Conservation (phyloP, 2,329 filamentous ascomycete genomes). For the Apiospora aurea region DNA sequence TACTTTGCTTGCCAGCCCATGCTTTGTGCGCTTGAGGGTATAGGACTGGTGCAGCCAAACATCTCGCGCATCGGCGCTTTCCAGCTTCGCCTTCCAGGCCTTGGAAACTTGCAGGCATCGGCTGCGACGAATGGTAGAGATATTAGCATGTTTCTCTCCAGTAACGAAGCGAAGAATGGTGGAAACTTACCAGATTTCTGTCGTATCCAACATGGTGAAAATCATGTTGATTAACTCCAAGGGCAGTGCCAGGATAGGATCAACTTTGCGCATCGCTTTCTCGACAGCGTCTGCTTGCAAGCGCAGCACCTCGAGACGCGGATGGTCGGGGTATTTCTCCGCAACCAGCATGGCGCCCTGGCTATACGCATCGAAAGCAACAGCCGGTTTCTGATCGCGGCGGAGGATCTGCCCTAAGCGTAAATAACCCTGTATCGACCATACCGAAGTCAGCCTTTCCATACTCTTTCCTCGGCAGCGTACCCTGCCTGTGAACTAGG, state of each 20-base stretch:
- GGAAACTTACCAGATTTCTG: not conserved
- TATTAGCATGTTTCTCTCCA: not conserved
- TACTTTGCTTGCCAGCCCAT: not conserved
- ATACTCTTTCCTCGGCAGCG: too few relatives aligned
- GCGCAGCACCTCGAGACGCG: constrained; percentile 31
- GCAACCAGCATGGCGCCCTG: constrained; percentile 37
- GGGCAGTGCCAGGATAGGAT: constrained; percentile 32
- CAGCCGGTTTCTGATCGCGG: constrained; percentile 28
- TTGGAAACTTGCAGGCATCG: constrained; percentile 37
- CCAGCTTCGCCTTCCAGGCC: constrained; percentile 34
- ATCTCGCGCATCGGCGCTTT: constrained; percentile 25
- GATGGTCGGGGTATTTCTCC: constrained; percentile 35
- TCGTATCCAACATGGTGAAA: constrained; percentile 29
- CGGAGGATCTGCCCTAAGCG: constrained; percentile 40
- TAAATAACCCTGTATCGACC: constrained; percentile 32
- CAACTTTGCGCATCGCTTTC: constrained; percentile 16
- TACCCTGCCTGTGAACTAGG: not conserved
- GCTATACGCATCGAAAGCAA: constrained; percentile 35
- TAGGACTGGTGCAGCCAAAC: constrained; percentile 36
- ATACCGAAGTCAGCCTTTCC: not conserved
- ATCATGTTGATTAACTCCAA: constrained; percentile 38
- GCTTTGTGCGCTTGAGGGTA: not conserved
- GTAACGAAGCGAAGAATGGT: not conserved
- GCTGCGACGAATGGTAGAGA: not conserved
- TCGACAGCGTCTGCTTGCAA: constrained; percentile 13